Percentiles rank a stretch among this genome's conserved stretches.
Evolutionary conservation across 2,329 filamentous ascomycete species (phyloP).

Genomic region (Lasiodiplodia citricola): DNA sequence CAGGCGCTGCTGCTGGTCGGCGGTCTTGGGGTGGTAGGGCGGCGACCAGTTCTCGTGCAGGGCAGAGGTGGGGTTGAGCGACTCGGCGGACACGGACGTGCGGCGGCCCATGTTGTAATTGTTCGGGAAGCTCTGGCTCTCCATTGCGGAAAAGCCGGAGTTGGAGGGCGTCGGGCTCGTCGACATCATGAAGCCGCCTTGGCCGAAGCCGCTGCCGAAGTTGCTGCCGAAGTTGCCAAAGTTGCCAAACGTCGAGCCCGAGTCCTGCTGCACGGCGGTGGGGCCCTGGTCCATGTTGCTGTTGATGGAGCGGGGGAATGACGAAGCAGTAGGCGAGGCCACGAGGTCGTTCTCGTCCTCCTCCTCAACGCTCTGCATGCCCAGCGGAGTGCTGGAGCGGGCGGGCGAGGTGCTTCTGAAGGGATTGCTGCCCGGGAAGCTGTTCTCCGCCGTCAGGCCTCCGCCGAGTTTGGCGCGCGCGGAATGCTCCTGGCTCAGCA

Average conservation of each 20-base stretch:
- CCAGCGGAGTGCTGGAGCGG: conserved; percentile 51
- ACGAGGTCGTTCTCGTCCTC: conserved; percentile 81
- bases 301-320: conserved; percentile 51
- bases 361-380: conserved; percentile 71
- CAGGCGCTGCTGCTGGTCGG: conserved; percentile 80
- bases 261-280: conserved; percentile 45
- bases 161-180: conserved; percentile 40
- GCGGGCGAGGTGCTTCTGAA: conserved; percentile 55
- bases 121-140: conserved; percentile 76
- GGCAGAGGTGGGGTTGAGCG: conserved; percentile 84
- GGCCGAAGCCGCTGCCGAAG: conserved; percentile 31
- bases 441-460: conserved; percentile 68
- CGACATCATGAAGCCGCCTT: conserved; percentile 39
- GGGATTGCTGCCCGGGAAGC: conserved; percentile 80
- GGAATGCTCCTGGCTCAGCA: conserved; percentile 56
- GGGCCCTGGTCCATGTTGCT: conserved; percentile 46
- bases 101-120: conserved; percentile 94
- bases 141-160: conserved; percentile 56
- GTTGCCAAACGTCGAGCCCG: conserved; percentile 42
- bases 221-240: conserved; percentile 40
- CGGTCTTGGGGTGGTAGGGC: conserved; percentile 80
- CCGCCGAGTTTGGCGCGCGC: conserved; percentile 35
- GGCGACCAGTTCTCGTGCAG: conserved; percentile 89
- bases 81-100: conserved; percentile 96
- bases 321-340: conserved; percentile 70